Evolutionary conservation across 2,329 filamentous ascomycete species (phyloP).

Genomic region (Leptodontidium sp.): DNA sequence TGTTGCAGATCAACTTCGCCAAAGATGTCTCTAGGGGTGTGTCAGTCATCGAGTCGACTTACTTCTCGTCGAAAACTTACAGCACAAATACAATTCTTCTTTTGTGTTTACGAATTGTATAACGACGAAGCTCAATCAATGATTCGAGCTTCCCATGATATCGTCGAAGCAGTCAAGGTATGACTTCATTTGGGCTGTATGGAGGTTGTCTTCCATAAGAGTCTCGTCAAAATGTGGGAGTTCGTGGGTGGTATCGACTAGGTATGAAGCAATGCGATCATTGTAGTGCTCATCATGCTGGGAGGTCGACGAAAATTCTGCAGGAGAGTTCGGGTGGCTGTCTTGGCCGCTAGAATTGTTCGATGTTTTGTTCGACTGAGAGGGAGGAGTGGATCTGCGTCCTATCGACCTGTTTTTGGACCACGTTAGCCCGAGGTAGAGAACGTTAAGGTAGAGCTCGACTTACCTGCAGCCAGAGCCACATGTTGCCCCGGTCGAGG

Average conservation of each 20-base stretch:
- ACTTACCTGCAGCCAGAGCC: conserved; percentile 2
- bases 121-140: background rate
- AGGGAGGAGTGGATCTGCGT: background rate
- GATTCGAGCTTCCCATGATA: background rate
- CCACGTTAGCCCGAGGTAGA: background rate
- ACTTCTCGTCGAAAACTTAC: background rate
- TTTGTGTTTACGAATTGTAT: background rate
- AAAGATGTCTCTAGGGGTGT: too few relatives aligned
- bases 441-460: background rate
- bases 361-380: background rate
- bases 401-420: background rate
- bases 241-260: background rate
- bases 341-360: background rate
- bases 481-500: background rate
- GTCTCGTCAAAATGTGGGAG: background rate
- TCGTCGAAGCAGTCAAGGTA: background rate
- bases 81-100: background rate
- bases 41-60: too few relatives aligned
- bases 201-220: background rate
- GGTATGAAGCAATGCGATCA: background rate
- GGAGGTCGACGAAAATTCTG: background rate
- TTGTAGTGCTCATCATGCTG: background rate
- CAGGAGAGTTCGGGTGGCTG: background rate
- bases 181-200: background rate
- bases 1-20: background rate